Percentiles rank a stretch among this genome's conserved stretches.
phyloP scores from a whole-genome alignment of 306 rosid species.

The Castanea sativa region DNA sequence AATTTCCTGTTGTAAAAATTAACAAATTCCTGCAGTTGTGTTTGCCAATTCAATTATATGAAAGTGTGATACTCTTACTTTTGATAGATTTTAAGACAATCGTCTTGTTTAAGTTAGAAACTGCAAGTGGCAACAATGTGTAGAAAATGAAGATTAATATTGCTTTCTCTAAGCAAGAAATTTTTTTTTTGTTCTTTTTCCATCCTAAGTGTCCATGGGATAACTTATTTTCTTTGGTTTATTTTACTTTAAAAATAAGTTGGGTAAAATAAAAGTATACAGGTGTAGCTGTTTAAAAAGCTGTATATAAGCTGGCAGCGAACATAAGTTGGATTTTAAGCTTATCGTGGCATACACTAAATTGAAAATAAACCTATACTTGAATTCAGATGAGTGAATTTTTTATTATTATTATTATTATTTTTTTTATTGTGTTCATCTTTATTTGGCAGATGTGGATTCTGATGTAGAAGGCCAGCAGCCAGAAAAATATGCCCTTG shows the following conservation, averaged over 20 bases:
- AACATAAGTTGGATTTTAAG: too few relatives aligned
- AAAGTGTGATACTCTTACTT: background rate
- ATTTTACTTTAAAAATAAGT: too few relatives aligned
- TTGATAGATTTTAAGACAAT: background rate
- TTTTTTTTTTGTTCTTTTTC: background rate
- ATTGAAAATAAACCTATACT: background rate
- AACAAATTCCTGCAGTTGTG: background rate
- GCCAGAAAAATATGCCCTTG: conserved; percentile 55
- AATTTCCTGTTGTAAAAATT: background rate
- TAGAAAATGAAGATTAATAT: background rate
- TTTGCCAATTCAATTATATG: background rate
- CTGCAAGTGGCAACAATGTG: background rate
- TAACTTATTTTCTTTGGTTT: too few relatives aligned
- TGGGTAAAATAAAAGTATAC: too few relatives aligned
- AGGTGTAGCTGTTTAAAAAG: too few relatives aligned
- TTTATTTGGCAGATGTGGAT: conserved; percentile 36
- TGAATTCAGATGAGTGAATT: background rate
- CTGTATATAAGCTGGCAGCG: too few relatives aligned
- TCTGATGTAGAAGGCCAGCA: conserved; percentile 52
- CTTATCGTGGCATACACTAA: background rate
- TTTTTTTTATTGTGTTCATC: background rate
- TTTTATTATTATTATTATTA: background rate
- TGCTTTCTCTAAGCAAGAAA: background rate
- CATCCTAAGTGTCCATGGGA: too few relatives aligned
- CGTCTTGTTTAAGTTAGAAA: background rate